phyloP scores from a whole-genome alignment of 257 asterid species.

The Paulownia fortunei region DNA sequence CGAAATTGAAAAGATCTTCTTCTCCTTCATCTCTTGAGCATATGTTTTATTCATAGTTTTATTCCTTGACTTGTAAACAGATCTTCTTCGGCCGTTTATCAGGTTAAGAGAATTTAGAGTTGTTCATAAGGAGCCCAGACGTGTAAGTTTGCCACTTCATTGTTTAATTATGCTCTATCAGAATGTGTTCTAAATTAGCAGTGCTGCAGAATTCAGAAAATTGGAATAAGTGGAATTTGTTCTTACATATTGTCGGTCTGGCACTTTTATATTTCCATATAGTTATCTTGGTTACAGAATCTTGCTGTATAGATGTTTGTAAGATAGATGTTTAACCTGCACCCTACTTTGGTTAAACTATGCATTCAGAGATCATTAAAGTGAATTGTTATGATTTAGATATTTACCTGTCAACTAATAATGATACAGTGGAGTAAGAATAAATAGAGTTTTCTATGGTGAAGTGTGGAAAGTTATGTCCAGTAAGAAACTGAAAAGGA shows the following conservation, averaged over 20 bases:
- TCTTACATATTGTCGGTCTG: neutral
- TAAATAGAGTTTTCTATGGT: too few species aligned
- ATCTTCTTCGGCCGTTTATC: slow-evolving; percentile 82
- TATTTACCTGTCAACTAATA: too few species aligned
- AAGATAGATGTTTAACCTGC: too few species aligned
- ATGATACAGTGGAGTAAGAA: too few species aligned
- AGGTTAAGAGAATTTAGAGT: slow-evolving; percentile 76
- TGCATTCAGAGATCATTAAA: too few species aligned
- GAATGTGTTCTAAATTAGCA: neutral
- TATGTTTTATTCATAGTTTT: too few species aligned
- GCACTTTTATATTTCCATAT: neutral
- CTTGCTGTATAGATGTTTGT: neutral
- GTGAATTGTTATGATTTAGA: too few species aligned
- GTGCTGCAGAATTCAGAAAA: slow-evolving; percentile 7
- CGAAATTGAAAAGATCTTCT: too few species aligned
- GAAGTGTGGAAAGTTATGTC: too few species aligned
- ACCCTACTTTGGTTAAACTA: neutral
- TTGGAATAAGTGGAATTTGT: too few species aligned
- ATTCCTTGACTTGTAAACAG: slow-evolving; percentile 59
- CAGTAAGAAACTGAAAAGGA: too few species aligned
- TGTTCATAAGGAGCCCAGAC: slow-evolving; percentile 82
- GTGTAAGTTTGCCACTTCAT: slow-evolving; percentile 50
- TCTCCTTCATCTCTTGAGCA: too few species aligned
- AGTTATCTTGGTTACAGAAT: slow-evolving; percentile 4
- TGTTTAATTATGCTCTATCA: slow-evolving; percentile 1